A percentile compares a stretch with the other conserved stretches of the same genome.
These are phyloP conservation scores for Bathelium albidoporum DNA, from an alignment of 495 filamentous ascomycete genomes.

Conservation along the genomic window DNA sequence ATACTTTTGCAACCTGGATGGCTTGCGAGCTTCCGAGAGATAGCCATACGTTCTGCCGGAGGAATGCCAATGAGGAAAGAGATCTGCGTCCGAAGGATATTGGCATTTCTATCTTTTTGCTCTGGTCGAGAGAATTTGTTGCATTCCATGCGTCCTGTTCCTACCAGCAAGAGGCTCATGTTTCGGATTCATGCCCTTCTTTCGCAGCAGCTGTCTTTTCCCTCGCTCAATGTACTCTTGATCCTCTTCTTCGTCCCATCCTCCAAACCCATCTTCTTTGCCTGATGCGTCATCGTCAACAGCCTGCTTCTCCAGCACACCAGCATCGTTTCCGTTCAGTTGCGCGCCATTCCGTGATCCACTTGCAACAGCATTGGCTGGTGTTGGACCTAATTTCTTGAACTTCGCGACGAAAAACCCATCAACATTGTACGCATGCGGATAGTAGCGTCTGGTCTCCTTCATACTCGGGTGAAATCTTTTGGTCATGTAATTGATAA, in stretches of 20 bases:
- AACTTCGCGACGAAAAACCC: constrained; percentile 98
- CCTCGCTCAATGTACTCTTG: constrained; percentile 48
- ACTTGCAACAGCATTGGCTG: constrained; percentile 41
- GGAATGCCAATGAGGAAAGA: too few species aligned
- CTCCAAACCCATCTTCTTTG: constrained; percentile 49
- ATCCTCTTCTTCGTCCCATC: constrained; percentile 55
- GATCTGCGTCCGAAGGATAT: not conserved
- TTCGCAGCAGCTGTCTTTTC: constrained; percentile 45
- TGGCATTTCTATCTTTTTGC: not conserved
- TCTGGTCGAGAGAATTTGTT: not conserved
- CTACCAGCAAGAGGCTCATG: constrained; percentile 17
- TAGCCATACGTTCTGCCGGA: too few species aligned
- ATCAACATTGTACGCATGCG: constrained; percentile 91
- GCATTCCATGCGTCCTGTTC: constrained; percentile 22
- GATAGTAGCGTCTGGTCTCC: constrained; percentile 81
- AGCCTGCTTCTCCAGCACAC: constrained; percentile 37
- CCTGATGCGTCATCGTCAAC: constrained; percentile 37
- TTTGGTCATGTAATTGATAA: constrained; percentile 79
- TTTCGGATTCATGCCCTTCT: constrained; percentile 58
- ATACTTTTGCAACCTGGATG: too few species aligned
- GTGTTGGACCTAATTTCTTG: constrained; percentile 76
- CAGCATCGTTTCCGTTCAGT: constrained; percentile 21
- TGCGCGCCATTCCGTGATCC: constrained; percentile 22
- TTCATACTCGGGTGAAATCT: constrained; percentile 77
- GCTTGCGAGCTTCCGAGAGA: too few species aligned